Base-by-base conservation (phyloP, 495 filamentous ascomycete species). In the Penicillium soppii region DNA sequence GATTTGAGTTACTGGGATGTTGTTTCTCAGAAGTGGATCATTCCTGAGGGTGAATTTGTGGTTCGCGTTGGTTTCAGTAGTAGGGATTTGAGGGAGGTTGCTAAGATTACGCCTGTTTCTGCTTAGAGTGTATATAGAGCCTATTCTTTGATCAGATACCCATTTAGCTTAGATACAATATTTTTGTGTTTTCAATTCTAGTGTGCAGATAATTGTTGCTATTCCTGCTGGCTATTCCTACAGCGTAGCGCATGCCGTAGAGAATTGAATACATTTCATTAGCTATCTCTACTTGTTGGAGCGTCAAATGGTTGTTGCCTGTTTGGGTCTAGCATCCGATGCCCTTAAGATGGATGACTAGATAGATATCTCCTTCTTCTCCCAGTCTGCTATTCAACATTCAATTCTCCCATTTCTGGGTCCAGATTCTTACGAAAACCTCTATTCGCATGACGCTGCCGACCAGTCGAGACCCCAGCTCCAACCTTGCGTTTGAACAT, bases 1-100 rank as follows among this genome's bases (percentile, higher is more conserved):
- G 85, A 87, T 58, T 37, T 88, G 50, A 84, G 80, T 54, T 77
- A 80, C 15, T 89, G 85, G 85, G 79, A 85, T 67, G 69, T 74
- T 6, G 70, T 64, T 8, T 67, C 61, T 22, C 84, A 87, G 69
- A 69, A 75, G 29, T 89, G 84, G 85, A 58, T 50, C 8, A 48
- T 64, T 36, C 61, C 54, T 5, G 36, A 20, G 43, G 65, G 56
- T 5, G 46, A 56, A 12, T 70, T 64, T 36, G 47, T 47, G 4
- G 58, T 68, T 32, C 35, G 51, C 15, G 60, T 48, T 49, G 60
- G 60, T 4, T 50, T 53, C 38, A 53, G 52, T n/a, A 61, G 57
- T 16, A 42, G 57, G 8, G 57, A 60, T 41, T 39, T 50, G 33
- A 42, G 32, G 15, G 36, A 33, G n/a, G 29, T 13, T 25, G n/a